Evolutionary conservation across 139 green algal genomes (phyloP), one percentile per base, ranked within the genome.

Genomic region (Eudorina sp.): DNA sequence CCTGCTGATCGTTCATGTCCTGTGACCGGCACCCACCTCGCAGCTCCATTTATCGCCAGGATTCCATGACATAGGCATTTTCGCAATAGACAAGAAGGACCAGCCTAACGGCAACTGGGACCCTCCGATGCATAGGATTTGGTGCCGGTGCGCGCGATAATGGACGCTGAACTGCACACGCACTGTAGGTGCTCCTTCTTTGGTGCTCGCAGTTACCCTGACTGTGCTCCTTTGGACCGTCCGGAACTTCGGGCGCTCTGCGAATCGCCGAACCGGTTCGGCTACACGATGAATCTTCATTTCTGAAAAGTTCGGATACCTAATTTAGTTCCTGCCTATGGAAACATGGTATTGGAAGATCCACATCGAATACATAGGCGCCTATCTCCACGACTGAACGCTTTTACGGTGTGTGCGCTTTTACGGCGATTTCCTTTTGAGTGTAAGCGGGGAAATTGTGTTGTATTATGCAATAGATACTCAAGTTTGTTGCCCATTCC

Each of bases 31-130:
- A n/a, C 93, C 11, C 29, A 97, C 96, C 92, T 99, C 96, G 46
- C 93, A 92, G 21, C 88, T 95, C 97, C 97, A 99, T 23, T 97
- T 89, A 88, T 98, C 96, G 0, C 90, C 93, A 19, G 91, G 91
- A 66, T 94, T 96, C 97, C 97, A 99, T 3, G 91, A 94, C 95
- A 98, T 98, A 14, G 97, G 97, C 43, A 98, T 95, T 84, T 98
- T 97, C 4, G 97, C 95, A 38, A 99, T 99, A 64, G 95, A 98
- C 14, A 99, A 87, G 70, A 99, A 99, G 2, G 95, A 98, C 97
- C 97, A 99, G 27, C 97, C 94, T 55, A 98, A 94, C 0, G 96
- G 96, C 53, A 97, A 95, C 31, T 95, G 92, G 23, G 92, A 96
- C 38, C 94, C 94, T 7, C 96, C 97, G 41, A 99, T 95, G 90